Base-by-base conservation (phyloP, 306 rosid genomes). In the Macrotyloma uniflorum region DNA sequence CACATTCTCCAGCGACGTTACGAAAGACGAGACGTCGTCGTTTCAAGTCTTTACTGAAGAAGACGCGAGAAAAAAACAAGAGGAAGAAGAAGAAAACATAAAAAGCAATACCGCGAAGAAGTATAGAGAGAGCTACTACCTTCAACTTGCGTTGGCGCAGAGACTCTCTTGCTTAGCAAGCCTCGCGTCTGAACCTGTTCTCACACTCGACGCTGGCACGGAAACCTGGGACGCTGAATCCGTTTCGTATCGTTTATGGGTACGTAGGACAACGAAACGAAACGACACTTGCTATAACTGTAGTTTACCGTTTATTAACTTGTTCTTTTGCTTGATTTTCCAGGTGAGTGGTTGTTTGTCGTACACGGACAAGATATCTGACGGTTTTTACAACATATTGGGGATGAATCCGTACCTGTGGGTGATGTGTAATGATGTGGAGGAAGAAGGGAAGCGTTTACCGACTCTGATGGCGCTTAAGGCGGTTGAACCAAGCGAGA, bases 291-390 rank as follows among this genome's bases (percentile, higher is more conserved):
- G 23, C 12, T 43, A 8, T 32, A 26, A 8, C 8, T 40, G 42
- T n/a, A 64, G 70, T 20, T 64, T 18, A 18, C 5, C 9, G 51
- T 46, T 7, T 15, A 16, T 24, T 63, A 33, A 63, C 35, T 24
- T 14, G 23, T 38, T 63, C 64, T 24, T 28, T 7, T 2, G 14
- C 5, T 85, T 71, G 73, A 19, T 30, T 62, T 28, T n/a, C 92
- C 92, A 96, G 98, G 97, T 91, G 46, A 96, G 89, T 65, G 99
- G 99, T 36, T 88, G 98, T 82, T 90, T 96, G 85, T 96, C 99
- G 53, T 96, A 96, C 88, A 83, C 90, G 12, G 98, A 93, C 69
- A 91, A 96, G 86, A 96, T 96, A 79, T 89, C 92, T 0, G 99
- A 96, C 14, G 98, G 99, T 38, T 96, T 96, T 80, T 96, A 93